Conservation (phyloP, 2,329 filamentous ascomycete genomes). For the Geosmithia morbida region DNA sequence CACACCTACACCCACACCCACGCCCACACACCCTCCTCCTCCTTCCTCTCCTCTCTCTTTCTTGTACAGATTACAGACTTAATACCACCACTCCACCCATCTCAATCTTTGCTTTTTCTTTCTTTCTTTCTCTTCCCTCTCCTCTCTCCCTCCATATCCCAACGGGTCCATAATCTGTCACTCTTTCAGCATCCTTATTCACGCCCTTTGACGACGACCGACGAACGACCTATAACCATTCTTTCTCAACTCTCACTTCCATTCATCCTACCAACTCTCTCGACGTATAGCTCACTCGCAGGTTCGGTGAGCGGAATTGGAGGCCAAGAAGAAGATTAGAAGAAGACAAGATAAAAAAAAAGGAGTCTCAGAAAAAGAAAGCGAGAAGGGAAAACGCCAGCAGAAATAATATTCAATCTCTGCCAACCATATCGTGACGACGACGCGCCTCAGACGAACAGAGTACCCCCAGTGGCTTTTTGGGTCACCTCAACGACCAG, state of each 20-base stretch:
- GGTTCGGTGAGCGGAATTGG: not conserved
- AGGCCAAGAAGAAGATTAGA: not conserved
- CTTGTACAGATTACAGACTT: not conserved
- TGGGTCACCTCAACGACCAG: no score
- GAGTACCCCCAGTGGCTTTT: no score
- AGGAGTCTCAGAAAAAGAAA: no score
- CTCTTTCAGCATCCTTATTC: not conserved
- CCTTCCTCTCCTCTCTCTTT: not conserved
- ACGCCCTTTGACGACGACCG: slow-evolving; percentile 1
- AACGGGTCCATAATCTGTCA: not conserved
- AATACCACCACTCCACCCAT: not conserved
- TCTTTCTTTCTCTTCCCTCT: not conserved
- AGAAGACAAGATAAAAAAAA: no score
- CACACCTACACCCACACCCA: not conserved
- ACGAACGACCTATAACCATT: not conserved
- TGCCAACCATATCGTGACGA: not conserved
- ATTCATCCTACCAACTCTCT: not conserved
- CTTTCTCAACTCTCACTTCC: not conserved
- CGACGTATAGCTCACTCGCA: not conserved
- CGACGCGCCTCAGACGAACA: no score
- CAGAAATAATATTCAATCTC: not conserved
- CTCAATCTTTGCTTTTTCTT: not conserved
- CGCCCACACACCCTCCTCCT: not conserved
- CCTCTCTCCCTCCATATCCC: not conserved
- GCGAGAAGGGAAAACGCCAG: no score